phyloP scores from a whole-genome alignment of 257 asterid species.

The Capsicum baccatum region DNA sequence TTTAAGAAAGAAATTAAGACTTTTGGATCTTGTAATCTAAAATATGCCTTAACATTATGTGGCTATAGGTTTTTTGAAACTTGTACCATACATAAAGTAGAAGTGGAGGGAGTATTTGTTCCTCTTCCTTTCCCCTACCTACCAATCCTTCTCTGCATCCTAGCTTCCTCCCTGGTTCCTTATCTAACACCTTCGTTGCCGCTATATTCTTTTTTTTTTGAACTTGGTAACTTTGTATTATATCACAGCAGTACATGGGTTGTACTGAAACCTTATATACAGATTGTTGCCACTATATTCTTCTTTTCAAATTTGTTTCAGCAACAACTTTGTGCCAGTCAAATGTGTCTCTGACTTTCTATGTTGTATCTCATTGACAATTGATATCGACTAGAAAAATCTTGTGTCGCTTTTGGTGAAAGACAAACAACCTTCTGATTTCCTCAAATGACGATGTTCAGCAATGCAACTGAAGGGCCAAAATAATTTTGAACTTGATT shows the following conservation, averaged over 20 bases:
- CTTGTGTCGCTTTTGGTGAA: neutral
- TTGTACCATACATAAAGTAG: neutral
- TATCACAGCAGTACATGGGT: too few species aligned
- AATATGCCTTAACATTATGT: neutral
- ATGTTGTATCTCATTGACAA: neutral
- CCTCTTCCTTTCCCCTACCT: neutral
- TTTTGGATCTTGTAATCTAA: neutral
- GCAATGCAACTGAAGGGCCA: neutral
- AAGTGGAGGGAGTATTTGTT: neutral
- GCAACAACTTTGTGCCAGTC: conserved; percentile 10
- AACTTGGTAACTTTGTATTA: too few species aligned
- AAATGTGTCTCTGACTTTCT: neutral
- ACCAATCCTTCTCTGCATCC: neutral
- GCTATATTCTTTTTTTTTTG: neutral
- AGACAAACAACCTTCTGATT: neutral
- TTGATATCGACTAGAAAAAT: neutral
- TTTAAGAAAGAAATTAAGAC: neutral
- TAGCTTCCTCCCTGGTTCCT: neutral
- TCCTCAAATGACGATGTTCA: neutral
- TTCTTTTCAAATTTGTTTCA: neutral
- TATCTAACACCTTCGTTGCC: neutral
- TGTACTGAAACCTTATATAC: too few species aligned
- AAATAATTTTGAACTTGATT: neutral
- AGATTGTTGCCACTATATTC: too few species aligned
- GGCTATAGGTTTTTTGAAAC: neutral